Percentiles rank a stretch among this genome's conserved stretches.
These are phyloP conservation scores for Sutorius australiensis DNA, from an alignment of 768 basidiomycete species.

Conservation along the genomic window DNA sequence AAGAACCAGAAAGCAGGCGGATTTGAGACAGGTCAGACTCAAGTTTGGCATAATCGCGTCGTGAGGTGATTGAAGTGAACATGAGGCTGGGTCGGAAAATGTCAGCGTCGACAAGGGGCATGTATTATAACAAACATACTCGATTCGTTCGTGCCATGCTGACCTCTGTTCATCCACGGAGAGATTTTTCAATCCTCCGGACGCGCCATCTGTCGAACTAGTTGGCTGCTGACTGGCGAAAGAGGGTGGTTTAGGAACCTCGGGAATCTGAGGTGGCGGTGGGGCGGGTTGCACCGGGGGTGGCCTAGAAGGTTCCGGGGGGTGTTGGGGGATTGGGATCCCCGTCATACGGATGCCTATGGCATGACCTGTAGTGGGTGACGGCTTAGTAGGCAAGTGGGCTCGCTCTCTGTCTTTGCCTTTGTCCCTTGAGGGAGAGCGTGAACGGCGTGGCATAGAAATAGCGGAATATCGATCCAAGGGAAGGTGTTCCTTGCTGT, in stretches of 20 bases:
- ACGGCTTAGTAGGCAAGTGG: not conserved
- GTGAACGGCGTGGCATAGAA: slow-evolving; percentile 5
- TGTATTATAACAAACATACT: slow-evolving; percentile 27
- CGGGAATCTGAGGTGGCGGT: slow-evolving; percentile 16
- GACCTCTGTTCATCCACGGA: slow-evolving; percentile 36
- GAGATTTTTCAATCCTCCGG: slow-evolving; percentile 17
- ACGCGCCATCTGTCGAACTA: not conserved
- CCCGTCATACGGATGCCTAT: not conserved
- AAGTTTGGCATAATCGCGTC: slow-evolving; percentile 30
- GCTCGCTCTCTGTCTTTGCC: slow-evolving; percentile 4
- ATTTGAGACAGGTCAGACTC: slow-evolving; percentile 33
- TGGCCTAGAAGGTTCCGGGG: slow-evolving; percentile 15
- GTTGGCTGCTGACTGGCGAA: slow-evolving; percentile 15
- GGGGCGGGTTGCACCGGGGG: slow-evolving; percentile 20
- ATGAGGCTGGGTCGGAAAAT: slow-evolving; percentile 29
- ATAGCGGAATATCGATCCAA: slow-evolving; percentile 7
- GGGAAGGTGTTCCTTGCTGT: not conserved
- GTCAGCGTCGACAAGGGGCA: not conserved
- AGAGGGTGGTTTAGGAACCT: slow-evolving; percentile 17
- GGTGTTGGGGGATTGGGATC: not conserved
- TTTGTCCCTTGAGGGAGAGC: slow-evolving; percentile 12
- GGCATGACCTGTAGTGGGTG: slow-evolving; percentile 1
- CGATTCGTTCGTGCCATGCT: slow-evolving; percentile 40
- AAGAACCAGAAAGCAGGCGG: slow-evolving; percentile 23
- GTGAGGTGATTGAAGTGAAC: slow-evolving; percentile 32